These are phyloP conservation scores for Leccinum variabile DNA, from an alignment of 1,284 basidiomycete species.

Conservation along the genomic window DNA sequence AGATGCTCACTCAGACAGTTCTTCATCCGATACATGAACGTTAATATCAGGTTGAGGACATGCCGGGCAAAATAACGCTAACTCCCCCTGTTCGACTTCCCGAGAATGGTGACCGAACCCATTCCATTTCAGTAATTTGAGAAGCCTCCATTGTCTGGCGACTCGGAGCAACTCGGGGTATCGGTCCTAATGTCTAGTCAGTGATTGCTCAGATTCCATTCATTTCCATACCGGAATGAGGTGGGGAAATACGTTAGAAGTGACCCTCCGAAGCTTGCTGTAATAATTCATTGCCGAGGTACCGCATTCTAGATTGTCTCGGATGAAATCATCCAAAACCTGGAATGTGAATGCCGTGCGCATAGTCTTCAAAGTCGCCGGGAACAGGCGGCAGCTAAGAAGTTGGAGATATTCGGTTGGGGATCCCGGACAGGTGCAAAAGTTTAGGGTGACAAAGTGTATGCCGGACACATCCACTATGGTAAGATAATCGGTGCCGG, in stretches of 20 bases:
- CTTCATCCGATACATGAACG: not conserved
- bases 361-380: not conserved
- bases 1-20: not conserved
- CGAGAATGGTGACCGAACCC: not conserved
- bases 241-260: slow-evolving; percentile 24
- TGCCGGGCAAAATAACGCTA: slow-evolving; percentile 17
- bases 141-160: slow-evolving; percentile 3
- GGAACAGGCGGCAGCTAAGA: not conserved
- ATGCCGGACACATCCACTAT: not conserved
- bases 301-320: slow-evolving; percentile 29
- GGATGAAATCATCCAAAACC: slow-evolving; percentile 22
- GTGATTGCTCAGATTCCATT: too few relatives aligned
- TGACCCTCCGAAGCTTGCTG: slow-evolving; percentile 22
- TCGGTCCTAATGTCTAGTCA: slow-evolving; percentile 1
- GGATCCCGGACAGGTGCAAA: not conserved
- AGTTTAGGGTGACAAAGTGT: not conserved
- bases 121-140: slow-evolving; percentile 11
- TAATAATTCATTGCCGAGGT: slow-evolving; percentile 32
- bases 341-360: not conserved
- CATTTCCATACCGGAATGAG: slow-evolving; percentile 13
- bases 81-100: not conserved
- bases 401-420: slow-evolving; percentile 14
- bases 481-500: not conserved
- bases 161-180: slow-evolving; percentile 14
- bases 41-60: slow-evolving; percentile 21